Conservation (phyloP, 306 rosid species). For the Canavalia ensiformis region DNA sequence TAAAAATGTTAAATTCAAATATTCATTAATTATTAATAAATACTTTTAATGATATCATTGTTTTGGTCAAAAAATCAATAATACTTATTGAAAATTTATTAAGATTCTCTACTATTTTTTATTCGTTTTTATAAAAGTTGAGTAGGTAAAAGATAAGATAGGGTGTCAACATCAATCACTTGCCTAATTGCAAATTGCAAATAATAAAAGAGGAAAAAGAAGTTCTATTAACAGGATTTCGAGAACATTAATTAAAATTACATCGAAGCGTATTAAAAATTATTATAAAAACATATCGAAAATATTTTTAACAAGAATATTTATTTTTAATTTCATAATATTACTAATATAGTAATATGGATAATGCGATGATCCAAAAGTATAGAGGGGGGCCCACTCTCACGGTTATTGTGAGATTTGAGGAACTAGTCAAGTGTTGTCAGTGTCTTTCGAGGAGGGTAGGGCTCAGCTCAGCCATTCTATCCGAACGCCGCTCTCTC, state of each 20-base stretch:
- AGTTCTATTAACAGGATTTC: no score
- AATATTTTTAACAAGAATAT: no score
- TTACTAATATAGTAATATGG: conserved; percentile 21
- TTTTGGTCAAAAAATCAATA: no score
- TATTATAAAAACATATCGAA: no score
- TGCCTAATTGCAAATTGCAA: conserved; percentile 37
- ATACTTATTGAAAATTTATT: no score
- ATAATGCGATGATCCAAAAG: conserved; percentile 50
- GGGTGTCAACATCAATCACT: conserved; percentile 9
- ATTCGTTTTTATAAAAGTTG: not conserved
- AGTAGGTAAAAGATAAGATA: conserved; percentile 29
- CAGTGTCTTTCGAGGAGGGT: not conserved
- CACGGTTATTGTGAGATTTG: conserved; percentile 38
- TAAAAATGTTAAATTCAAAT: no score
- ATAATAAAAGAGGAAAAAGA: no score
- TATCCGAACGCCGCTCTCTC: conserved; percentile 5
- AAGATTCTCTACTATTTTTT: conserved; percentile 23
- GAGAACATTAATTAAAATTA: no score
- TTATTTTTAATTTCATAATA: not conserved
- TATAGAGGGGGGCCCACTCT: conserved; percentile 39
- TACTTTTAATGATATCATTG: no score
- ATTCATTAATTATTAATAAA: no score
- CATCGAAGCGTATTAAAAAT: no score
- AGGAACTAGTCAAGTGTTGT: conserved; percentile 46
- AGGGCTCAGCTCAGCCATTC: conserved; percentile 40